Percentiles rank a stretch among this genome's conserved stretches.
Conservation (phyloP, 2,329 filamentous ascomycete species). For the Cercospora janseana region DNA sequence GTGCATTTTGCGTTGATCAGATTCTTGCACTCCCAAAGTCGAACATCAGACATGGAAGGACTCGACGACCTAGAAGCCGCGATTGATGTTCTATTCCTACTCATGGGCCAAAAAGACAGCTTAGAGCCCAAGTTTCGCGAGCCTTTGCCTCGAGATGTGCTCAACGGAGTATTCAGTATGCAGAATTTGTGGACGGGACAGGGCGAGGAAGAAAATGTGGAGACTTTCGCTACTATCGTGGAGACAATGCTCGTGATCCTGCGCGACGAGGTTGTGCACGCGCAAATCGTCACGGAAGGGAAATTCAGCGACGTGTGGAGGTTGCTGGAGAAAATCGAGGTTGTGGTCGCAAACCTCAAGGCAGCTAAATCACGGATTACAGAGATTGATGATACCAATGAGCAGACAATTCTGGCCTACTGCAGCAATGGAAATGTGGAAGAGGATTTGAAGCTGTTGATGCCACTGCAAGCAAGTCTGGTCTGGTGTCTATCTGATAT, state of each 20-base stretch:
- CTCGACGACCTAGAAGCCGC: constrained; percentile 2
- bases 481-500: constrained; percentile 36
- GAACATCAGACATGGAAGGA: too few relatives aligned
- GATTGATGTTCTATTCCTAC: constrained; percentile 32
- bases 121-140: constrained; percentile 13
- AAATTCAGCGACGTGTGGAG: constrained; percentile 25
- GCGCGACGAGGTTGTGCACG: constrained; percentile 28
- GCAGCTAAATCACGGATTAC: neutral
- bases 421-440: neutral
- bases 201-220: constrained; percentile 14
- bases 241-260: constrained; percentile 31
- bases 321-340: constrained; percentile 21
- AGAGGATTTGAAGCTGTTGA: constrained; percentile 8
- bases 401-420: neutral
- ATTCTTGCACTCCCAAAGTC: too few relatives aligned
- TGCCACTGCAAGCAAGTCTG: constrained; percentile 26
- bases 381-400: constrained; percentile 3
- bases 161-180: constrained; percentile 19
- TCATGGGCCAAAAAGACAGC: constrained; percentile 28
- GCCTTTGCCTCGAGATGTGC: constrained; percentile 14
- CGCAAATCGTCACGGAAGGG: constrained; percentile 20
- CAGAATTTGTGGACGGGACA: constrained; percentile 17
- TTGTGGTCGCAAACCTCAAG: constrained; percentile 2
- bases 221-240: constrained; percentile 27
- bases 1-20: constrained; percentile 24